Percentiles rank a stretch among this genome's conserved stretches.
phyloP scores from a whole-genome alignment of 495 filamentous ascomycete genomes.

The Aspergillus ellipticus region DNA sequence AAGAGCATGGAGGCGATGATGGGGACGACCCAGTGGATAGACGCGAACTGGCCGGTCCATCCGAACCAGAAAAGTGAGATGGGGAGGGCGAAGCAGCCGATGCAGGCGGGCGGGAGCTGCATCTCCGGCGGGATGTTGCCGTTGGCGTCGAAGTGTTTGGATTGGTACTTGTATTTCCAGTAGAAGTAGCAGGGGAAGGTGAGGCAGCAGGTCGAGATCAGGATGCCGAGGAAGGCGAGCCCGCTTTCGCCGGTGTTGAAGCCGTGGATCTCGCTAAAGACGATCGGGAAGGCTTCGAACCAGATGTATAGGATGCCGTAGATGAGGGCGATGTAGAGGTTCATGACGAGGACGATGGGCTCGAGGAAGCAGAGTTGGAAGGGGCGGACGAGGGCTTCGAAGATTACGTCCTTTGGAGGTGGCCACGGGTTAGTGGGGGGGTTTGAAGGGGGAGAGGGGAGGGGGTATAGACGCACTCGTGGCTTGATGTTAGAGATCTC shows the following conservation, averaged over 20 bases:
- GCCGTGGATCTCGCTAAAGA: conserved; percentile 46
- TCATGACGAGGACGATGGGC: conserved; percentile 49
- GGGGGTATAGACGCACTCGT: conserved; percentile 13
- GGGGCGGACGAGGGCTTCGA: conserved; percentile 39
- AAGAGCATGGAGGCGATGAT: conserved; percentile 54
- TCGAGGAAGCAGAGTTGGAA: conserved; percentile 44
- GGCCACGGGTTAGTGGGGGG: background rate
- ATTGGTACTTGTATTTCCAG: conserved; percentile 38
- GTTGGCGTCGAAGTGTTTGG: conserved; percentile 35
- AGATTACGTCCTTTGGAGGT: conserved; percentile 22
- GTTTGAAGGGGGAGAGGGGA: too few relatives aligned
- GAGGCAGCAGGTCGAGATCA: conserved; percentile 35
- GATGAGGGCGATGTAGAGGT: conserved; percentile 51
- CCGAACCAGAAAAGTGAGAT: conserved; percentile 60
- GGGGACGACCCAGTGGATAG: conserved; percentile 57
- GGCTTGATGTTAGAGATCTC: conserved; percentile 27
- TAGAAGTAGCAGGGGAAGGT: conserved; percentile 44
- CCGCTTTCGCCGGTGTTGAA: conserved; percentile 46
- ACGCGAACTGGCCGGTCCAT: conserved; percentile 49
- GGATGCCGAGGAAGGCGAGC: conserved; percentile 49
- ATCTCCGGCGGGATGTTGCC: conserved; percentile 38
- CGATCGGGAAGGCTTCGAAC: conserved; percentile 56
- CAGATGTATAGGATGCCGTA: conserved; percentile 55
- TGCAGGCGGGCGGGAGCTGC: conserved; percentile 46
- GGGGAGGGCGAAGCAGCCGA: conserved; percentile 47